Evolutionary conservation across 2,329 filamentous ascomycete species (phyloP).

Genomic region (Fulvia fulva): DNA sequence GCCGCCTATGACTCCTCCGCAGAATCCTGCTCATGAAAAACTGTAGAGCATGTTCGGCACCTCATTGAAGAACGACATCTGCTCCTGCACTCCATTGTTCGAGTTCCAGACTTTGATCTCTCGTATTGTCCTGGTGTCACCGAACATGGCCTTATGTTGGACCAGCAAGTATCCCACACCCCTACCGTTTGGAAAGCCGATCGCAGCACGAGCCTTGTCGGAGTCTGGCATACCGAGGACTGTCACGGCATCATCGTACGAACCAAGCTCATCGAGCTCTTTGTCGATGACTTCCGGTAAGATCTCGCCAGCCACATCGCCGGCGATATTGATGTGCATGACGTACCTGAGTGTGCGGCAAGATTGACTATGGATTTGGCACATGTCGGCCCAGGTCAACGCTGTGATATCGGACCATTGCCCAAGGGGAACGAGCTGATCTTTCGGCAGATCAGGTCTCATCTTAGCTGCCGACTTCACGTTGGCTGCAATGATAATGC

Average conservation of each 20-base stretch:
- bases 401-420: constrained; percentile 5
- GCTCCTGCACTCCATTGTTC: background rate
- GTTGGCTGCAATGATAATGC: constrained; percentile 6
- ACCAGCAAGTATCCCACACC: constrained; percentile 6
- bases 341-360: constrained; percentile 1
- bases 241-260: background rate
- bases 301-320: background rate
- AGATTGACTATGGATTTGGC: background rate
- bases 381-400: constrained; percentile 1
- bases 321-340: constrained; percentile 2
- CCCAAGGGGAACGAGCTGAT: background rate
- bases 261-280: background rate
- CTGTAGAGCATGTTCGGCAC: constrained; percentile 8
- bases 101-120: constrained; percentile 7
- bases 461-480: background rate
- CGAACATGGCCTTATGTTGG: constrained; percentile 9
- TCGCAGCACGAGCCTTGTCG: background rate
- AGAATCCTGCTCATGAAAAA: background rate
- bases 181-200: constrained; percentile 8
- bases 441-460: background rate
- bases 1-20: background rate
- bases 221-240: background rate
- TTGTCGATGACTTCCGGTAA: background rate
- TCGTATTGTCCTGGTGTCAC: constrained; percentile 1
- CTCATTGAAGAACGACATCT: background rate